Conservation (phyloP, 1,284 basidiomycete species). For the Pseudozyma flocculosa region DNA sequence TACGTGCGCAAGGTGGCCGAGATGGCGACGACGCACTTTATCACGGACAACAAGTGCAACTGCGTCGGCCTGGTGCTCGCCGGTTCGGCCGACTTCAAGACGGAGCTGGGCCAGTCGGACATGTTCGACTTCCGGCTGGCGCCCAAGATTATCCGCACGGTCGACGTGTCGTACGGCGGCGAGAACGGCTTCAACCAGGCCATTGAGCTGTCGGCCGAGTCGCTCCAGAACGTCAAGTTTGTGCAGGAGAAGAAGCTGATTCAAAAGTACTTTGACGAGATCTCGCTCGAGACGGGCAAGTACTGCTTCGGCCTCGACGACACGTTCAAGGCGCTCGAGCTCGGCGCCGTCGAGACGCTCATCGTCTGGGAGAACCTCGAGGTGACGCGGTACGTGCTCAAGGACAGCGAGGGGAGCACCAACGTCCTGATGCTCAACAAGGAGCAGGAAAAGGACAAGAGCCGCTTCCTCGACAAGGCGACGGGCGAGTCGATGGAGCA, state of each 20-base stretch:
- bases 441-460: constrained; percentile 67
- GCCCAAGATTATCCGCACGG: constrained; percentile 69
- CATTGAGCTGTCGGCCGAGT: constrained; percentile 93
- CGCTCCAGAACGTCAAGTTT: constrained; percentile 96
- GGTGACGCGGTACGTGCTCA: constrained; percentile 48
- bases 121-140: constrained; percentile 86
- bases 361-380: constrained; percentile 91
- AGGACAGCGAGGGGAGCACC: constrained; percentile 48
- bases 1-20: constrained; percentile 99
- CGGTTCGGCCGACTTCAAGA: constrained; percentile 98
- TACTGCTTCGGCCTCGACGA: constrained; percentile 99
- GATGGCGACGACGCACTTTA: constrained; percentile 94
- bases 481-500: constrained; percentile 96
- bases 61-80: constrained; percentile 95
- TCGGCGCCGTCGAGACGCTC: constrained; percentile 93
- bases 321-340: constrained; percentile 92
- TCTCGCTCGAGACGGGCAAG: constrained; percentile 93
- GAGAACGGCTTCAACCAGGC: constrained; percentile 99
- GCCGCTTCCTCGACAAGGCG: constrained; percentile 91
- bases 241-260: constrained; percentile 87
- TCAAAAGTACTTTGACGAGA: constrained; percentile 98
- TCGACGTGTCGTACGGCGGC: constrained; percentile 97
- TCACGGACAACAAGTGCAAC: constrained; percentile 97
- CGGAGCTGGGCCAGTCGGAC: constrained; percentile 91
- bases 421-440: constrained; percentile 52